Base-by-base conservation (phyloP, 2,329 filamentous ascomycete genomes). In the Cladosporium sp. region DNA sequence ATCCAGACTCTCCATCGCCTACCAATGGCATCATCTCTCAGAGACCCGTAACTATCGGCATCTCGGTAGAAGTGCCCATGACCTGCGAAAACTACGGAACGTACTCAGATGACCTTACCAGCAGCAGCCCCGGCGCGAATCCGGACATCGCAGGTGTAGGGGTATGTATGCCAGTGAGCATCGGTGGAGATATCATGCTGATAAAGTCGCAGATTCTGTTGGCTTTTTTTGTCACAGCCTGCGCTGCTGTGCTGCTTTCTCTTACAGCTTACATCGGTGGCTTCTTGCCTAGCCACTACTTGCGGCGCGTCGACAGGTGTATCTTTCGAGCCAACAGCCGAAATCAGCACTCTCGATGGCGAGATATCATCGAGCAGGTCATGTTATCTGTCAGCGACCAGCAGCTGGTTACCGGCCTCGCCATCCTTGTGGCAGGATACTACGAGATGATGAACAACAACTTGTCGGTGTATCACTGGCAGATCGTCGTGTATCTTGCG, bases 371-470 rank as follows among this genome's bases (percentile, higher is more conserved):
- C 3, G 57, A 64, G 5, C 14, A 57, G 0, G 46, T 62, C 14
- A 69, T 68, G 21, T 61, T 68, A 7, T 65, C 65, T 3, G 58
- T 71, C 11, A 69, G 66, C 40, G 69, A 70, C 44, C 69, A 71
- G 52, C 69, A 72, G 28, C 68, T 72, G 21, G 67, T 72, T 1
- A 70, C 68, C 0, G 69, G 70, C 1, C 67, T 72, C 21, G 67
- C 68, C 3, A 65, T 71, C 16, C 60, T 71, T 0, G 63, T 65
- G 8, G 64, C 68, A 1, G 69, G 67, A 10, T 72, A 67, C 37
- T 65, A 65, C 28, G 55, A 64, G 40, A 64, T 62, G 21, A 23
- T 53, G 16, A 31, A 29, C 8, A 14, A 49, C 18, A 46, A 58
- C 23, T 35, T 70, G 7, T 58, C 59, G 2, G 18, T 53, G 1